Conservation (phyloP, 2,329 filamentous ascomycete genomes). For the Mariannaea sp. region DNA sequence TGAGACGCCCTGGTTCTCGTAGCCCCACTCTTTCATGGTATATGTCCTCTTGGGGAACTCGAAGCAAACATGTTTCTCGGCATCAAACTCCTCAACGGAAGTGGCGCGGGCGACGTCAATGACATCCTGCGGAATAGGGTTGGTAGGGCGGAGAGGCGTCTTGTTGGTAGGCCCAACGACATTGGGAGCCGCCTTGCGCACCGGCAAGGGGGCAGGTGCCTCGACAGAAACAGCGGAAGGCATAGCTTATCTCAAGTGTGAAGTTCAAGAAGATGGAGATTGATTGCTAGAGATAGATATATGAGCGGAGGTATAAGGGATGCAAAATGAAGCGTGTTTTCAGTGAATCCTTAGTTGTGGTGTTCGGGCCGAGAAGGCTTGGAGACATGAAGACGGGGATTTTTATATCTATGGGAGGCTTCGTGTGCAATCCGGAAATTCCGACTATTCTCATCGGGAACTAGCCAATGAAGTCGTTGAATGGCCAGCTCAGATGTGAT, state of each 20-base stretch:
- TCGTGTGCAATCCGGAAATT: too few species aligned
- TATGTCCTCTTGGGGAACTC: constrained; percentile 55
- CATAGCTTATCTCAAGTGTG: too few species aligned
- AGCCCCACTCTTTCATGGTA: constrained; percentile 67
- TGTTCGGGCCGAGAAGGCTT: too few species aligned
- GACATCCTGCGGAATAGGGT: constrained; percentile 16
- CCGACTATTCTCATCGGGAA: too few species aligned
- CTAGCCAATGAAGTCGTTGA: too few species aligned
- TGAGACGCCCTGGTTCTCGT: constrained; percentile 61
- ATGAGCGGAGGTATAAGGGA: too few species aligned
- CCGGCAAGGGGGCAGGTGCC: neutral
- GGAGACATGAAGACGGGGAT: too few species aligned
- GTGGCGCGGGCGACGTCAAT: constrained; percentile 13
- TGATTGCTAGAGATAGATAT: neutral
- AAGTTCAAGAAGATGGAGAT: neutral
- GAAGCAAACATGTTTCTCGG: constrained; percentile 60
- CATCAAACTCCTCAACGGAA: constrained; percentile 49
- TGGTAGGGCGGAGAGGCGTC: constrained; percentile 35
- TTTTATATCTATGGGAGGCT: too few species aligned
- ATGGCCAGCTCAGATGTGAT: too few species aligned
- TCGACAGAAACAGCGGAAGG: constrained; percentile 5
- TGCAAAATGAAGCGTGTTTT: too few species aligned
- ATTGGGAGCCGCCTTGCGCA: constrained; percentile 25
- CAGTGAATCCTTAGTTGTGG: too few species aligned
- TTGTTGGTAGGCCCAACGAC: constrained; percentile 41